Conservation (phyloP, 176 grass and related monocot species). For the Triticum dicoccoides region DNA sequence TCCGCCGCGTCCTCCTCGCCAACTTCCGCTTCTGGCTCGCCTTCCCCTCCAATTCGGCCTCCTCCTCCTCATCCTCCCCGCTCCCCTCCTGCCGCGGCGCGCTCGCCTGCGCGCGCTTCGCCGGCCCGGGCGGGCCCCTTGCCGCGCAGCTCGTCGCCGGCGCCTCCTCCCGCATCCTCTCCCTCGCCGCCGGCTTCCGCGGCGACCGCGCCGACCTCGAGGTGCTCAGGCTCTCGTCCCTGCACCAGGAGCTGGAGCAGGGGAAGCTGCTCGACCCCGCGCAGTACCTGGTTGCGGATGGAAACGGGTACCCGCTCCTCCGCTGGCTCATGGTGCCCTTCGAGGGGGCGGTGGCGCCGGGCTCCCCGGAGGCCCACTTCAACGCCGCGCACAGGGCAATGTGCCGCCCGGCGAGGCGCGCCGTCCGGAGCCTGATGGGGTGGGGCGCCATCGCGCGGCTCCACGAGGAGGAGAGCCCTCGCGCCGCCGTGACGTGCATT, state of each 20-base stretch:
- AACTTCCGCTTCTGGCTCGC: constrained; percentile 83
- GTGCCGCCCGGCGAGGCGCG: constrained; percentile 45
- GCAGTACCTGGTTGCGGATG: constrained; percentile 60
- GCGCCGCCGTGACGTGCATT: constrained; percentile 59
- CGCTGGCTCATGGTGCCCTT: constrained; percentile 80
- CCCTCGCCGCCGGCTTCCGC: constrained; percentile 64
- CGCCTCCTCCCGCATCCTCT: constrained; percentile 52
- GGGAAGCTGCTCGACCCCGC: constrained; percentile 42
- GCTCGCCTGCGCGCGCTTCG: constrained; percentile 59
- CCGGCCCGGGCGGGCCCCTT: constrained; percentile 24
- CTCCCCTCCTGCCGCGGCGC: constrained; percentile 65
- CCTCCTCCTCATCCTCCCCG: constrained; percentile 1
- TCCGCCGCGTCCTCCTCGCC: constrained; percentile 76
- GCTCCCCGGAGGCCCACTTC: constrained; percentile 51
- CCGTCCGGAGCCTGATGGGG: constrained; percentile 57
- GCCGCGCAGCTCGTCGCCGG: constrained; percentile 65
- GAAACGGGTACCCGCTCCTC: constrained; percentile 52
- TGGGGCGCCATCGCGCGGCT: constrained; percentile 58
- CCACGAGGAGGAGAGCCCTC: constrained; percentile 51
- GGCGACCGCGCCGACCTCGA: constrained; percentile 50
- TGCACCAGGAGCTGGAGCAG: constrained; percentile 53
- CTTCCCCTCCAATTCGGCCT: constrained; percentile 42
- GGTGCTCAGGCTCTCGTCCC: constrained; percentile 54
- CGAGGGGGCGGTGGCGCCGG: background rate
- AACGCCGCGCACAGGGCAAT: constrained; percentile 49